These are phyloP conservation scores for Acanthamoeba sp. DNA, from an alignment of 208 protist species.

Conservation along the genomic window DNA sequence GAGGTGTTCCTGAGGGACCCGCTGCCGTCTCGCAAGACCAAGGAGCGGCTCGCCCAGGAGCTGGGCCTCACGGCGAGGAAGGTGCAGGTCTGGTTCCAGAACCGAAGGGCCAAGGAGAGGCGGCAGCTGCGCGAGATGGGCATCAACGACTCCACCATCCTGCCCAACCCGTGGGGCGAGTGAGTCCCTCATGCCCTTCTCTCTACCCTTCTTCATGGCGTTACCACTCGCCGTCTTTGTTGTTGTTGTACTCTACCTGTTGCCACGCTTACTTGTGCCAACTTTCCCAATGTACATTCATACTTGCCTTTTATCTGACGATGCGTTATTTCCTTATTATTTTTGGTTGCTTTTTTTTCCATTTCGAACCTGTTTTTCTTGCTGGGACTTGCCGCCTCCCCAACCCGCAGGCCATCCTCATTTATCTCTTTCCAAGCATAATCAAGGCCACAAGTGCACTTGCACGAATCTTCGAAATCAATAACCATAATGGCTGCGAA, in stretches of 20 bases:
- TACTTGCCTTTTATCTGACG: too few relatives aligned
- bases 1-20: slow-evolving; percentile 26
- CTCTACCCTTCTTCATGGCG: neutral
- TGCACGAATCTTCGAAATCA: too few relatives aligned
- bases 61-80: neutral
- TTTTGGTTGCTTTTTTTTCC: too few relatives aligned
- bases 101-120: slow-evolving; percentile 7
- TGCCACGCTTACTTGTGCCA: too few relatives aligned
- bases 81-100: slow-evolving; percentile 68
- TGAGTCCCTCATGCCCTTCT: neutral
- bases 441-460: too few relatives aligned
- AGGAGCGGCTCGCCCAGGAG: slow-evolving; percentile 38
- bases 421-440: too few relatives aligned
- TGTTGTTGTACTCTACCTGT: too few relatives aligned
- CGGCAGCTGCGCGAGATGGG: slow-evolving; percentile 38
- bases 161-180: slow-evolving; percentile 13
- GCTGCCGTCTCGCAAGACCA: slow-evolving; percentile 24
- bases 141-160: neutral
- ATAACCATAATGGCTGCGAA: neutral
- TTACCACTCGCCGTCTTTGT: neutral
- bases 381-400: too few relatives aligned
- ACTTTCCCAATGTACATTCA: too few relatives aligned
- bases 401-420: too few relatives aligned
- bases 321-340: too few relatives aligned
- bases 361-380: too few relatives aligned